Conservation (phyloP, 257 asterid species). For the Jacaranda copaia region DNA sequence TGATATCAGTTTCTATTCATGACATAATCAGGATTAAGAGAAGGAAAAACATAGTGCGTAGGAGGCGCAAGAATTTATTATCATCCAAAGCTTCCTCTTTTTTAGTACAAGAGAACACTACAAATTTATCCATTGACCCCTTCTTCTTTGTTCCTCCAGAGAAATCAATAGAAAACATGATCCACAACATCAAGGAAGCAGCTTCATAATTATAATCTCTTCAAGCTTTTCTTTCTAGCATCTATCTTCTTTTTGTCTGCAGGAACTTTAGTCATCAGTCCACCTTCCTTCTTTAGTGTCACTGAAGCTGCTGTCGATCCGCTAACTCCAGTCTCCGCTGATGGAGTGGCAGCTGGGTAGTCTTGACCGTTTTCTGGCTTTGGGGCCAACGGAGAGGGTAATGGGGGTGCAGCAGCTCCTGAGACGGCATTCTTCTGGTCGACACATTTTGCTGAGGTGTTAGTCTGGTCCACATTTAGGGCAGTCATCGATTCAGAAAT, state of each 20-base stretch:
- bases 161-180: constrained; percentile 5
- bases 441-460: constrained; percentile 52
- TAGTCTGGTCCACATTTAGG: constrained; percentile 65
- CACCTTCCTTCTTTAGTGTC: constrained; percentile 69
- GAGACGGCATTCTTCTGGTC: constrained; percentile 62
- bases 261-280: constrained; percentile 58
- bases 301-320: constrained; percentile 56
- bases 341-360: constrained; percentile 40
- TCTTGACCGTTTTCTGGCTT: constrained; percentile 69
- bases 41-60: background rate
- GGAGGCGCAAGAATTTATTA: constrained; percentile 1
- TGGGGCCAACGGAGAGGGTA: constrained; percentile 68
- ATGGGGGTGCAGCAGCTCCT: constrained; percentile 48
- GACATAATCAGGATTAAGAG: no score
- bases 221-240: constrained; percentile 92
- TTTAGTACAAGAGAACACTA: constrained; percentile 26
- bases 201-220: constrained; percentile 65
- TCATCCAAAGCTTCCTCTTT: constrained; percentile 23
- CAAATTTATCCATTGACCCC: constrained; percentile 25
- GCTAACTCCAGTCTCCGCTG: constrained; percentile 55
- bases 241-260: constrained; percentile 89
- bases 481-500: constrained; percentile 70
- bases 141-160: background rate
- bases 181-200: background rate
- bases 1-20: no score